Evolutionary conservation across 176 grass and related monocot genomes (phyloP), one percentile per base, ranked within the genome.

Genomic region (Puccinellia tenuiflora): DNA sequence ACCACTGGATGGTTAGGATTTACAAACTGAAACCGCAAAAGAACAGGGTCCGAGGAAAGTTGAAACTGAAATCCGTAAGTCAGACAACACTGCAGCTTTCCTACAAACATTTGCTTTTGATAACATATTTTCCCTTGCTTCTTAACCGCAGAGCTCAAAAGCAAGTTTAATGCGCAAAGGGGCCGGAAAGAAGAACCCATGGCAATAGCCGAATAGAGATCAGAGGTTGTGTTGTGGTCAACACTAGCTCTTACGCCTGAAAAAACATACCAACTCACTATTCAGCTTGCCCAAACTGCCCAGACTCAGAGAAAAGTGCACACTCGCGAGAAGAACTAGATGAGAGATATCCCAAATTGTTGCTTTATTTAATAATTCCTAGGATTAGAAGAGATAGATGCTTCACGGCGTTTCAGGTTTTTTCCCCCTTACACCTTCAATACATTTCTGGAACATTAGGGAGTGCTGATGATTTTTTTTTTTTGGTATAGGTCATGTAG

Each of bases 1-100:
- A 94, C 72, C 89, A 94, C 40, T 94, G 92, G 92, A 94, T 94
- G 92, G 88, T 94, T 46, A 89, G 92, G n/a, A 91, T 91, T 72
- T 94, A 94, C 47, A 94, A 94, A 86, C 76, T 94, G 62, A 94
- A 91, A 84, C 75, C 89, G 14, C 84, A 77, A 76, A 94, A 89
- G 86, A 94, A 94, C 60, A 91, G 92, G 80, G 77, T 89, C 7
- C 57, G 84, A 37, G 89, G 88, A 77, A 94, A 91, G 68, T 78
- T 40, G 50, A 94, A 86, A 84, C 68, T 60, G 48, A 94, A 88
- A 91, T 74, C 83, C 46, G 92, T 94, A 94, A 60, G 85, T 74
- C 26, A 62, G 62, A 77, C 26, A 48, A 14, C 25, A 39, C 14
- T 71, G 57, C 43, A 86, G 73, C 68, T 35, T 75, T 24, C 42